phyloP scores from a whole-genome alignment of 2,329 filamentous ascomycete species.

The Alternaria sp. region DNA sequence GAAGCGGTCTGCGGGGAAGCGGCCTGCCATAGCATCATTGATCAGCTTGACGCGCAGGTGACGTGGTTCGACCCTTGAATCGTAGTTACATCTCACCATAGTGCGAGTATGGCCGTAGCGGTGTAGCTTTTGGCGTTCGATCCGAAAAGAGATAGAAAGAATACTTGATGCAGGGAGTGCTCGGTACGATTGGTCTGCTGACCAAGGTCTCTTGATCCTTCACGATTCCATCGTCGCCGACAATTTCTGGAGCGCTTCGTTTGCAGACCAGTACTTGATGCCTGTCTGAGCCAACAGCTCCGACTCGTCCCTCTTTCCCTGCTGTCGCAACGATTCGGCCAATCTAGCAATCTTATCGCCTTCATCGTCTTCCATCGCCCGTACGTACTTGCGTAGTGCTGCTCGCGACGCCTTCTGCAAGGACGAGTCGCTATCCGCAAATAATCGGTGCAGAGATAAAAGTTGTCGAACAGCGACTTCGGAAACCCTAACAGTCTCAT shows the following conservation, averaged over 20 bases:
- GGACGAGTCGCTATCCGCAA: slow-evolving; percentile 60
- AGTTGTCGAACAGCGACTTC: slow-evolving; percentile 61
- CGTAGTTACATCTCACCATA: slow-evolving; percentile 25
- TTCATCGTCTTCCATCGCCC: slow-evolving; percentile 36
- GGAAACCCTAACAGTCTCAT: slow-evolving; percentile 51
- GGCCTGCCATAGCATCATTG: slow-evolving; percentile 16
- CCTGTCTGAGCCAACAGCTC: slow-evolving; percentile 36
- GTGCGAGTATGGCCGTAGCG: slow-evolving; percentile 29
- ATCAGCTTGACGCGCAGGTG: slow-evolving; percentile 24
- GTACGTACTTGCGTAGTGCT: slow-evolving; percentile 51
- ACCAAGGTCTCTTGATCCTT: slow-evolving; percentile 18
- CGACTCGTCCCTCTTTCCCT: slow-evolving; percentile 42
- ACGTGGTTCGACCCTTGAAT: slow-evolving; percentile 29
- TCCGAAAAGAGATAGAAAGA: slow-evolving; percentile 27
- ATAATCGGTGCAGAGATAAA: slow-evolving; percentile 55
- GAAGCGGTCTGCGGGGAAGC: slow-evolving; percentile 29
- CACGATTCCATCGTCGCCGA: slow-evolving; percentile 34
- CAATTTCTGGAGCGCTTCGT: slow-evolving; percentile 41
- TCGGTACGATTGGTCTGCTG: slow-evolving; percentile 28
- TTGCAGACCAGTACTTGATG: slow-evolving; percentile 42
- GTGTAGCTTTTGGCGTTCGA: slow-evolving; percentile 29
- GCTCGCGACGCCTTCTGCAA: slow-evolving; percentile 62
- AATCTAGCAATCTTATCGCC: slow-evolving; percentile 40
- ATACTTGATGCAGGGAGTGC: slow-evolving; percentile 30
- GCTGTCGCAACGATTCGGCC: slow-evolving; percentile 33